These are phyloP conservation scores for Telopea speciosissima DNA, from an alignment of 177 flowering plant genomes.

Conservation along the genomic window DNA sequence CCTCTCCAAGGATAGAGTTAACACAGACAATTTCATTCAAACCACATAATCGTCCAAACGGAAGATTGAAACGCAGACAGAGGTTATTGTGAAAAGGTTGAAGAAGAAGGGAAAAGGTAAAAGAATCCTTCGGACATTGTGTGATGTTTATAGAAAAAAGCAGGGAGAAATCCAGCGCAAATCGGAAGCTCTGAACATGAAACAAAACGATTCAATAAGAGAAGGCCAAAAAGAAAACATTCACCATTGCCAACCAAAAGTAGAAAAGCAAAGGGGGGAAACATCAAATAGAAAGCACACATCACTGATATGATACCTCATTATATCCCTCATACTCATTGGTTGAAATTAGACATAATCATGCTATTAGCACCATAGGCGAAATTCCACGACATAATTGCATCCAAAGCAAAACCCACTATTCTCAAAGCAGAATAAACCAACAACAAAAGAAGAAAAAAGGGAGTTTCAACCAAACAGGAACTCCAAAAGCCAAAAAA, in stretches of 20 bases:
- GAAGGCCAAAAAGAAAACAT: neutral
- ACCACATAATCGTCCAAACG: neutral
- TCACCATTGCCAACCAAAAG: no score
- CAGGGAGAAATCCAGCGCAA: neutral
- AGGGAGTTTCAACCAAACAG: no score
- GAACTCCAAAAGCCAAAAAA: no score
- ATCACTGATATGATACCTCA: slow-evolving; percentile 15
- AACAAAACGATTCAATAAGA: neutral
- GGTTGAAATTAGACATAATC: slow-evolving; percentile 16
- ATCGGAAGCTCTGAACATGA: neutral
- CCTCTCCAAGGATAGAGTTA: neutral
- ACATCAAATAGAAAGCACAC: neutral
- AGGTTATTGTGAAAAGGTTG: neutral
- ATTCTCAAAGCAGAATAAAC: slow-evolving; percentile 18
- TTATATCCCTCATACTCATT: slow-evolving; percentile 15
- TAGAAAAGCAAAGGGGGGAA: no score
- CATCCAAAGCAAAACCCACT: slow-evolving; percentile 8
- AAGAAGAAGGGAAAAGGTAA: no score
- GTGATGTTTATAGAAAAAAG: neutral
- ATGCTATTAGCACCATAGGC: slow-evolving; percentile 17
- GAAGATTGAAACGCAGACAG: neutral
- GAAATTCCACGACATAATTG: slow-evolving; percentile 1
- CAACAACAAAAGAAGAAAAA: slow-evolving; percentile 5
- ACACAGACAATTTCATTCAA: neutral
- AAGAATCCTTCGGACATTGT: no score